Percentiles rank a stretch among this genome's conserved stretches.
phyloP scores from a whole-genome alignment of 768 basidiomycete species.

The Suillus hirtellus region DNA sequence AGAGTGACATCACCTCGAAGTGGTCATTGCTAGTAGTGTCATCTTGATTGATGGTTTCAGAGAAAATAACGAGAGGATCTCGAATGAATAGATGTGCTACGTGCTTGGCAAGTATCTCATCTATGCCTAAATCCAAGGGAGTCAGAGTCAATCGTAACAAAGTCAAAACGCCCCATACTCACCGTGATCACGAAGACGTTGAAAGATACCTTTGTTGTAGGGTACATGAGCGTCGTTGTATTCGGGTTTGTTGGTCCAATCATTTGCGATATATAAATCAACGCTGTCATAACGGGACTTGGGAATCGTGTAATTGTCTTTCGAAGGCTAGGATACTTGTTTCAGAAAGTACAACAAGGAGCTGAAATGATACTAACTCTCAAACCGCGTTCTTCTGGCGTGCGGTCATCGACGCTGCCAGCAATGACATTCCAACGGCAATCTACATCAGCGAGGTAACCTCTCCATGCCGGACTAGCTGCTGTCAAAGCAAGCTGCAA shows the following conservation, averaged over 20 bases:
- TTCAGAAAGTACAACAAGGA: slow-evolving; percentile 12
- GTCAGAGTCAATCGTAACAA: not conserved
- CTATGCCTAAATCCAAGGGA: slow-evolving; percentile 59
- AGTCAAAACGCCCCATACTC: slow-evolving; percentile 19
- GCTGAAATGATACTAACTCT: slow-evolving; percentile 48
- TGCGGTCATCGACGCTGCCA: slow-evolving; percentile 97
- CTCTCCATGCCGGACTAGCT: slow-evolving; percentile 93
- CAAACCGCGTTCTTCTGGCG: slow-evolving; percentile 88
- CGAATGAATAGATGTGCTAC: slow-evolving; percentile 96
- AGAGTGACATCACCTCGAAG: slow-evolving; percentile 70
- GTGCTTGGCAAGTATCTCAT: slow-evolving; percentile 85
- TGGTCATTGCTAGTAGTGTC: slow-evolving; percentile 88
- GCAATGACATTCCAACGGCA: slow-evolving; percentile 99
- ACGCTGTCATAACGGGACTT: slow-evolving; percentile 99
- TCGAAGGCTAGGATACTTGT: slow-evolving; percentile 60
- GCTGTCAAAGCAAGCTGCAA: slow-evolving; percentile 88
- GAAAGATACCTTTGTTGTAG: slow-evolving; percentile 71
- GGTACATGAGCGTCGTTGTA: slow-evolving; percentile 90
- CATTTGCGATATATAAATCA: slow-evolving; percentile 86
- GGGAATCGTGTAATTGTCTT: slow-evolving; percentile 76
- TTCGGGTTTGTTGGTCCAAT: slow-evolving; percentile 85
- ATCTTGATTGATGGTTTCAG: slow-evolving; percentile 91
- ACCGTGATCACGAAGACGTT: slow-evolving; percentile 76
- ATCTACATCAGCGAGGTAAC: slow-evolving; percentile 94
- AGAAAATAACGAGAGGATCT: slow-evolving; percentile 94